Base-by-base conservation (phyloP, 1,284 basidiomycete species). In the Ceratobasidium sp. region DNA sequence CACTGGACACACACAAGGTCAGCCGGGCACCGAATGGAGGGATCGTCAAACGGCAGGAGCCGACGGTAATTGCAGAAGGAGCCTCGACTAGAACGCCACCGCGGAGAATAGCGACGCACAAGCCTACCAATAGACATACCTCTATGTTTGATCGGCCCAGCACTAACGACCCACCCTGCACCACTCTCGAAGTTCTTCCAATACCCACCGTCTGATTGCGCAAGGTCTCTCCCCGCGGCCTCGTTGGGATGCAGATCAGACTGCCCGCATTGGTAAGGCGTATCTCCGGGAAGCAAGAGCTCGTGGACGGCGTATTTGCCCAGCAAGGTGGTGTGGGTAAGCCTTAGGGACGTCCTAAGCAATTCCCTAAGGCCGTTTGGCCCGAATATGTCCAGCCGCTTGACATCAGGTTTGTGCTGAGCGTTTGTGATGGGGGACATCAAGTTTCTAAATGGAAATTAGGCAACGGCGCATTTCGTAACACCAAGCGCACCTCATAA, bases 221-320 rank as follows among this genome's bases (percentile, higher is more conserved):
- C 61, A 29, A 97, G 85, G 82, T 97, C 90, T 62, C 81, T 79
- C 1, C 96, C 95, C 0, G 86, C 83, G 40, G 87, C 84, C 83
- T 97, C 95, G 80, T 89, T 94, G 25, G 84, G 83, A 81, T 94
- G 91, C 78, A 92, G 82, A 3, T 88, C 85, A 2, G 82, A 83
- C 11, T 83, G 80, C 46, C 85, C 84, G 76, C 91, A 92, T 22
- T 88, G 82, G 4, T 87, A 88, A 0, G 87, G 83, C 67, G 87
- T 86, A 75, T 91, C 89, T 17, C 85, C 85, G 0, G 84, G 80
- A 43, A 64, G 85, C 15, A 97, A 85, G 0, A 97, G 87, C 82
- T 97, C 96, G 82, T 97, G 94, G 0, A 96, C 93, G 22, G 88
- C 89, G 80, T 92, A 97, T 15, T 87, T 89, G 37, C 92, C 90